Percentiles rank a stretch among this genome's conserved stretches.
phyloP scores from a whole-genome alignment of 352 stramenopile species.

The Globisporangium takayamanum region DNA sequence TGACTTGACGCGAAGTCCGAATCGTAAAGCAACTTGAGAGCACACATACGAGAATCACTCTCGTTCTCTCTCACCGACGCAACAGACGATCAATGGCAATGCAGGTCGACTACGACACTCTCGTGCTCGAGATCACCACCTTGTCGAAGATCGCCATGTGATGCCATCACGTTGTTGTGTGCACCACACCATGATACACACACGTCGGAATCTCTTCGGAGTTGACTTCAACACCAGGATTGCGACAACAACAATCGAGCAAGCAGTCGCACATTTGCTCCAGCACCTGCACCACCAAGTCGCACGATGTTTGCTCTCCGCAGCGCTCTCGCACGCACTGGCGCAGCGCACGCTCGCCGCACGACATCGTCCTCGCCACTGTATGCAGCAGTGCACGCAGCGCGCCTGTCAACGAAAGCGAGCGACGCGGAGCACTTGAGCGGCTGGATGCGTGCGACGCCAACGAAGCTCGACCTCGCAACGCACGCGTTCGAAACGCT shows the following conservation, averaged over 20 bases:
- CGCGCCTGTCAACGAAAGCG: constrained; percentile 9
- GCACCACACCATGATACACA: background rate
- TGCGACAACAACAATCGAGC: too few relatives aligned
- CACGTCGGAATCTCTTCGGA: background rate
- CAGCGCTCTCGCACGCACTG: constrained; percentile 1
- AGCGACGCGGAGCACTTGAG: constrained; percentile 44
- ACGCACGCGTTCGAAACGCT: constrained; percentile 53
- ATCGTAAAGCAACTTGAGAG: too few relatives aligned
- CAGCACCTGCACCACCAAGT: background rate
- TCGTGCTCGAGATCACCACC: too few relatives aligned
- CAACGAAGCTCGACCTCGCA: constrained; percentile 28
- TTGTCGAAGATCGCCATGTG: too few relatives aligned
- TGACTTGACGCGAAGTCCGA: background rate
- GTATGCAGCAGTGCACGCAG: background rate
- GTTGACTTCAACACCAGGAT: background rate
- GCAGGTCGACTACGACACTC: too few relatives aligned
- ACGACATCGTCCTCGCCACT: background rate
- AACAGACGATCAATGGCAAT: too few relatives aligned
- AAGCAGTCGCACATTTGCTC: background rate
- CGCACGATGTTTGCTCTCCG: constrained; percentile 8
- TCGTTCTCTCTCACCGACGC: background rate
- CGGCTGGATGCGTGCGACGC: constrained; percentile 47
- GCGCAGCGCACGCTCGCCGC: constrained; percentile 1
- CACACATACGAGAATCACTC: too few relatives aligned
- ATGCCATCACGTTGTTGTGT: too few relatives aligned